These are phyloP conservation scores for Chenopodium berlandieri DNA, from an alignment of 148 eudicot species.

Conservation along the genomic window DNA sequence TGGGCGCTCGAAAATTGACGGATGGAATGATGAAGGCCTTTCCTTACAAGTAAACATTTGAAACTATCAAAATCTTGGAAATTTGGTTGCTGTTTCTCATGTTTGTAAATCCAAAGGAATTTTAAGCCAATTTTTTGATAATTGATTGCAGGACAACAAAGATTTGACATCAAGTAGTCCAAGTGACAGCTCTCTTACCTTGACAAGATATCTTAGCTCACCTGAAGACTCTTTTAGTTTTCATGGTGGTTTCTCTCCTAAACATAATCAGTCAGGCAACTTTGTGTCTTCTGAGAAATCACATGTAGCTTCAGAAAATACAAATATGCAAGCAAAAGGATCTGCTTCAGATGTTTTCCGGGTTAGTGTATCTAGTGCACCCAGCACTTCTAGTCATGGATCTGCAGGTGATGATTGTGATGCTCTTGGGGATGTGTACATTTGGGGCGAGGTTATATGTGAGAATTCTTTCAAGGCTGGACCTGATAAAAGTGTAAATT, in stretches of 20 bases:
- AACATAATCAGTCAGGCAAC: conserved; percentile 43
- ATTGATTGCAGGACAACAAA: conserved; percentile 65
- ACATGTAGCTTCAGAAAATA: conserved; percentile 71
- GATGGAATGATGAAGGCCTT: conserved; percentile 88
- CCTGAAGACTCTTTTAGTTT: conserved; percentile 61
- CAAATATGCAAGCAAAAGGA: conserved; percentile 83
- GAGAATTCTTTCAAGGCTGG: conserved; percentile 54
- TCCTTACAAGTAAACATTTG: conserved; percentile 56
- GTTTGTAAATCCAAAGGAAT: conserved; percentile 1
- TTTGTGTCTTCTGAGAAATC: conserved; percentile 50
- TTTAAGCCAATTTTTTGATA: conserved; percentile 16
- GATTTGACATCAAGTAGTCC: conserved; percentile 72
- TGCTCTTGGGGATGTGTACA: conserved; percentile 88
- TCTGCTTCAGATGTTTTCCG: conserved; percentile 75
- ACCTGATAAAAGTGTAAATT: conserved; percentile 46
- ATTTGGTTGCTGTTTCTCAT: neutral
- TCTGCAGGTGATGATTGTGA: conserved; percentile 92
- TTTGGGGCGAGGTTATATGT: conserved; percentile 91
- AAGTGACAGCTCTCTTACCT: conserved; percentile 68
- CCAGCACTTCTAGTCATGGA: conserved; percentile 94
- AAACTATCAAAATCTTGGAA: neutral
- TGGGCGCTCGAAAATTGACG: conserved; percentile 94
- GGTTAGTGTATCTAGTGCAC: conserved; percentile 95
- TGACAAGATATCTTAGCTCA: conserved; percentile 60
- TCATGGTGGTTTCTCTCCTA: conserved; percentile 56